A percentile compares a stretch with the other conserved stretches of the same genome.
Evolutionary conservation across 2,329 filamentous ascomycete genomes (phyloP).

Genomic region (Eutypa lata): DNA sequence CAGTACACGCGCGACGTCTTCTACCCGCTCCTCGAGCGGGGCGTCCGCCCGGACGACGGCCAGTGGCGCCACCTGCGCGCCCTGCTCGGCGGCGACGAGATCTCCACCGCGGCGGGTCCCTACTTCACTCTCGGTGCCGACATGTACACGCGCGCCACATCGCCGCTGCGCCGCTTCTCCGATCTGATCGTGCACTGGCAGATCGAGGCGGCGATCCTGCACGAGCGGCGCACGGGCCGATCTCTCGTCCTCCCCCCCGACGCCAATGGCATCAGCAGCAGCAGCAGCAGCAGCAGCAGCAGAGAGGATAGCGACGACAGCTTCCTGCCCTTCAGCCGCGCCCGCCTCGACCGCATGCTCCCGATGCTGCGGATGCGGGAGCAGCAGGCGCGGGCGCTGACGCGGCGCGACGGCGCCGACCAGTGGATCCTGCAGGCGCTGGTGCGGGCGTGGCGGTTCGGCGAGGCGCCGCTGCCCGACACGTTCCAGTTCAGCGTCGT

Average conservation of each 20-base stretch:
- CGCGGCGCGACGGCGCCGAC: slow-evolving; percentile 38
- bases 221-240: slow-evolving; percentile 36
- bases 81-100: slow-evolving; percentile 49
- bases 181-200: slow-evolving; percentile 67
- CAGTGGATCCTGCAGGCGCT: slow-evolving; percentile 60
- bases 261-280: too few relatives aligned
- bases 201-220: slow-evolving; percentile 55
- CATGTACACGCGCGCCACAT: slow-evolving; percentile 62
- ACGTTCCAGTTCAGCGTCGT: slow-evolving; percentile 47
- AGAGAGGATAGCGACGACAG: background rate
- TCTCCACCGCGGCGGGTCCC: slow-evolving; percentile 50
- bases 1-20: slow-evolving; percentile 35
- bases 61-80: slow-evolving; percentile 29
- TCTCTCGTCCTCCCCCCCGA: slow-evolving; percentile 23
- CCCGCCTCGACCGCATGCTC: slow-evolving; percentile 41
- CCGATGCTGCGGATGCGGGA: slow-evolving; percentile 52
- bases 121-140: slow-evolving; percentile 57
- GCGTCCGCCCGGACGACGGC: slow-evolving; percentile 27
- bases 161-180: slow-evolving; percentile 61
- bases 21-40: slow-evolving; percentile 35
- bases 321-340: slow-evolving; percentile 45
- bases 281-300: too few relatives aligned
- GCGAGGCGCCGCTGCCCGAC: slow-evolving; percentile 44
- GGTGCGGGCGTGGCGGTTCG: slow-evolving; percentile 56
- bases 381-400: slow-evolving; percentile 44